Conservation (phyloP, 2,329 filamentous ascomycete genomes). For the Fusarium globosum region DNA sequence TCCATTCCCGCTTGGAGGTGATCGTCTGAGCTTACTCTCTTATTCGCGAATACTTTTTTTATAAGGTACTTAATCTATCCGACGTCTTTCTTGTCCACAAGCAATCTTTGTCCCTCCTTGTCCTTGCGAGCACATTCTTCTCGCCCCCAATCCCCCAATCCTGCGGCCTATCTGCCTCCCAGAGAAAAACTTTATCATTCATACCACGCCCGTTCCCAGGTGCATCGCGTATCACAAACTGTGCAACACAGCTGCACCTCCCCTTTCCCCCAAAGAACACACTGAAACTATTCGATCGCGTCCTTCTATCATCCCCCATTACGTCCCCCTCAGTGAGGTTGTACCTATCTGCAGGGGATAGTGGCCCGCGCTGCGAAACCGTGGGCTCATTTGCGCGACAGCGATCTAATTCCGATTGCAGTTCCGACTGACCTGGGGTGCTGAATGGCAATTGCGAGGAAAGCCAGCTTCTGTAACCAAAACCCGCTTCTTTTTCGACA, state of each 20-base stretch:
- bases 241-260: constrained; percentile 29
- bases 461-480: constrained; percentile 20
- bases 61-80: constrained; percentile 10
- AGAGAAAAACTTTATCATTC: constrained; percentile 28
- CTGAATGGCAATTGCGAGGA: constrained; percentile 28
- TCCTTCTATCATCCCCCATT: not conserved
- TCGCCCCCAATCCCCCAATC: constrained; percentile 1
- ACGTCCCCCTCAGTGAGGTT: constrained; percentile 12
- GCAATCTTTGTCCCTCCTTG: not conserved
- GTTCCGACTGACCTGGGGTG: constrained; percentile 31
- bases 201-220: constrained; percentile 6
- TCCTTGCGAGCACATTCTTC: not conserved
- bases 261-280: not conserved
- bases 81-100: not conserved
- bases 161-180: constrained; percentile 15
- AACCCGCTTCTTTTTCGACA: constrained; percentile 35
- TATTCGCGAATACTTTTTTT: constrained; percentile 12
- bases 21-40: constrained; percentile 21
- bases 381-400: constrained; percentile 42
- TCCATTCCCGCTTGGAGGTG: not conserved
- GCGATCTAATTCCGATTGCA: constrained; percentile 4
- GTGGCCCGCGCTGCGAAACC: constrained; percentile 21
- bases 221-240: constrained; percentile 22
- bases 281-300: constrained; percentile 1
- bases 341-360: constrained; percentile 34